Evolutionary conservation across 2,329 filamentous ascomycete genomes (phyloP), one percentile per base, ranked within the genome.

Genomic region (Verticillium albo-atrum): DNA sequence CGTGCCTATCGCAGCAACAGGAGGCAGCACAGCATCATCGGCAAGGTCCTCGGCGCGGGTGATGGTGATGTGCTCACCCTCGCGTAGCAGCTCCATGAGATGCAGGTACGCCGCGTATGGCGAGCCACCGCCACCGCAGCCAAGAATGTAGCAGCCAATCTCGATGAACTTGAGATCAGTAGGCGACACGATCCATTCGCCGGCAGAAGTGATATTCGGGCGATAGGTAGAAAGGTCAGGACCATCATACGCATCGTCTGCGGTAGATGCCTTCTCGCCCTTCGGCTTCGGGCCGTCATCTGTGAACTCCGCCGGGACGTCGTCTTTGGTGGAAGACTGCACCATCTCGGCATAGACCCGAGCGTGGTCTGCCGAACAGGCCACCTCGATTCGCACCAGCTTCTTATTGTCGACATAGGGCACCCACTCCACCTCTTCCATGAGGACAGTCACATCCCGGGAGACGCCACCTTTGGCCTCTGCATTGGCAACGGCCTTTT

Each of bases 111-210:
- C 57, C 4, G 63, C 62, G 23, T 67, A 67, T 0, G 65, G 65
- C 1, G 66, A 66, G 2, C 66, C 66, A 10, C 66, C 66, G 4
- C 66, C 65, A 14, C 66, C 66, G 27, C 64, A 67, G 25, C 66
- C 66, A 6, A 68, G 65, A 14, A 68, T 65, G 47, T 65, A 67
- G 55, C 66, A 68, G 9, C 66, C 66, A 14, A 65, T 65, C 1
- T 62, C 65, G 23, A 68, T 42, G 59, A 68, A 68, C 27, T 61
- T 56, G 12, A 68, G 61, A 28, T 68, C 66, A 1, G 63, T 66
- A 6, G 60, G 60, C 2, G 66, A 65, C n/a, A 68, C 56, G 17
- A 64, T 52, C 66, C 65, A 68, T 17, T 64, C 25, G 10, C 63
- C 60, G 4, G 56, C 50, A 6, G 61, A 7, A 3, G 59, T 37